Evolutionary conservation across 768 basidiomycete species (phyloP).

Genomic region (Xerocomus potaroensis): DNA sequence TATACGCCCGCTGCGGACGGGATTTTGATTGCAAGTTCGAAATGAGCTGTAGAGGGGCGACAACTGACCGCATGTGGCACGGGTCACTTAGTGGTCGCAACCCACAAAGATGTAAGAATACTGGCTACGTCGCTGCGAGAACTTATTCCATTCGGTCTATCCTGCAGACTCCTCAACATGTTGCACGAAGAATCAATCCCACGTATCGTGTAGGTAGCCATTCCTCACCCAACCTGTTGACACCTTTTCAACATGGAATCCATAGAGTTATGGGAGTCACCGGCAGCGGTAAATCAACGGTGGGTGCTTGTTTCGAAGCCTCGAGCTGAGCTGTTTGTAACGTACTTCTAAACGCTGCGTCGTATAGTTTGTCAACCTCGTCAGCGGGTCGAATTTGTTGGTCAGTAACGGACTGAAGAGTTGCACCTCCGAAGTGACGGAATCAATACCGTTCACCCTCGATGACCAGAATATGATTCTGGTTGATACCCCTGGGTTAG

Average conservation of each 20-base stretch:
- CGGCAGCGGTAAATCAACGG: constrained; percentile 36
- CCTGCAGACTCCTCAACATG: neutral
- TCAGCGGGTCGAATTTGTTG: constrained; percentile 43
- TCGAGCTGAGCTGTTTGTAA: neutral
- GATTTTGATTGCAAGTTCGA: neutral
- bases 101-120: too few relatives aligned
- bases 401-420: constrained; percentile 46
- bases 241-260: neutral
- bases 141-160: neutral
- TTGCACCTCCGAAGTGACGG: constrained; percentile 44
- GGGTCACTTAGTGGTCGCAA: too few relatives aligned
- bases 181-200: neutral
- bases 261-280: constrained; percentile 34
- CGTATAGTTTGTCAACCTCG: constrained; percentile 45
- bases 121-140: neutral
- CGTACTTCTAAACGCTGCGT: neutral
- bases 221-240: neutral
- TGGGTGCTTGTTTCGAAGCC: constrained; percentile 2
- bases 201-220: neutral
- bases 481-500: constrained; percentile 61
- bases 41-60: neutral
- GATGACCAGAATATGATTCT: constrained; percentile 42
- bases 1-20: neutral
- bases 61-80: too few relatives aligned
- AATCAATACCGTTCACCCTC: constrained; percentile 39